Base-by-base conservation (phyloP, 2,329 filamentous ascomycete genomes). In the Botryosphaeria agaves region DNA sequence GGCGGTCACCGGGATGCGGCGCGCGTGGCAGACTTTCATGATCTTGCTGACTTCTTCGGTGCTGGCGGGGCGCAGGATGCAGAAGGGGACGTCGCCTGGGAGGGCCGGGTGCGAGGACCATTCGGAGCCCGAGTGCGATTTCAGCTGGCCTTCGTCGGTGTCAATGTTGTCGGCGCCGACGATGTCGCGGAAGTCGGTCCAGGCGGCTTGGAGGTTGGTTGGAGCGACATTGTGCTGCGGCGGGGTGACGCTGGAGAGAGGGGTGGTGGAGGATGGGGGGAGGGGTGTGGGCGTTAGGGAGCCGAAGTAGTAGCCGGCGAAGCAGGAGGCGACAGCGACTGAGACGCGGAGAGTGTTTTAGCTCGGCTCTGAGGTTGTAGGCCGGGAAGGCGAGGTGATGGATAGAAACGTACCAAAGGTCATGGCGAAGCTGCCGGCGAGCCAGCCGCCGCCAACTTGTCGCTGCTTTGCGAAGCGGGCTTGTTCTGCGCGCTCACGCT, bases 1-100 rank as follows among this genome's bases (percentile, higher is more conserved):
- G 3, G 76, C 77, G 3, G 81, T 85, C 15, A 93, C 82, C 4
- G 85, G 85, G 38, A 94, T 89, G 33, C 66, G 65, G 24, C 85
- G 65, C 45, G 61, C 55, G 51, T 92, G 81, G 57, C 85, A 93
- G 33, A 93, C 59, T 57, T 87, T 85, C 76, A 92, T 87, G 35
- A 94, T 71, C 38, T 66, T 61, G n/a, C 78, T 77, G 6, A 92
- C 83, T 42, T 94, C 76, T 39, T 85, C 76, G 1, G 85, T 94
- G 20, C 65, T 72, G 26, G 56, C 61, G 0, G 84, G 85, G 47
- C 75, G 87, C 24, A 92, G 66, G 30, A 94, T 63, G 49, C 83
- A 54, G 36, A 64, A 64, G 2, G 62, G 60, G 7, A 56, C 40
- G 30, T 65, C 58, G 31, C 47, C 46, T 0, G 56, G 52, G 11